A percentile compares a stretch with the other conserved stretches of the same genome.
Conservation (phyloP, 306 rosid species). For the Casuarina equisetifolia region DNA sequence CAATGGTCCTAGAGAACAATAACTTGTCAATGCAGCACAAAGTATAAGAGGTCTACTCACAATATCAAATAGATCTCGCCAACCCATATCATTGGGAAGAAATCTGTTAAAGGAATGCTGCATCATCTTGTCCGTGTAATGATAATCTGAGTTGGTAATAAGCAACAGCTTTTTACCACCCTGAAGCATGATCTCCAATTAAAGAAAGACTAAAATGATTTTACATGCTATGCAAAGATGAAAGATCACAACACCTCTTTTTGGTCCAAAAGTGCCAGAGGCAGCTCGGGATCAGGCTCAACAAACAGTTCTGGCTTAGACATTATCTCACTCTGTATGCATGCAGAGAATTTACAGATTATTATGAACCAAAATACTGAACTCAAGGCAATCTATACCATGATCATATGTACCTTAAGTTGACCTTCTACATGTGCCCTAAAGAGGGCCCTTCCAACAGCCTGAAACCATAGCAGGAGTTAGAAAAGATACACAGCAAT, state of each 20-base stretch:
- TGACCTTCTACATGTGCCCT: conserved; percentile 98
- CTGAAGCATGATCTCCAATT: conserved; percentile 46
- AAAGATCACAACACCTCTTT: conserved; percentile 62
- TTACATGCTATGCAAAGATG: conserved; percentile 17
- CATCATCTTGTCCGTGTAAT: conserved; percentile 96
- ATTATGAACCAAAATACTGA: conserved; percentile 18
- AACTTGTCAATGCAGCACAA: background rate
- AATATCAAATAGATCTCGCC: conserved; percentile 95
- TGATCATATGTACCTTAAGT: conserved; percentile 64
- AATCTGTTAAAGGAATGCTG: conserved; percentile 87
- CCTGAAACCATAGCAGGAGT: conserved; percentile 61
- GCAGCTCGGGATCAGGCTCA: conserved; percentile 90
- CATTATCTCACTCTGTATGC: conserved; percentile 91
- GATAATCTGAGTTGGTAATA: conserved; percentile 94
- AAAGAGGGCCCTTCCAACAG: conserved; percentile 95
- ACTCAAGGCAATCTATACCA: conserved; percentile 1
- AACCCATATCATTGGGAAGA: conserved; percentile 94
- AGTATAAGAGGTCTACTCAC: conserved; percentile 47
- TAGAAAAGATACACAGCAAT: conserved; percentile 29
- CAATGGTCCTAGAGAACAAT: background rate
- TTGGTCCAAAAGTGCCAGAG: conserved; percentile 91
- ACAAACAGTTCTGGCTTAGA: conserved; percentile 95
- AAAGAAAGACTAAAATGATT: conserved; percentile 23
- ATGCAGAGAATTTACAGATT: conserved; percentile 29
- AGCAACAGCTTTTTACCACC: conserved; percentile 94